A percentile compares a stretch with the other conserved stretches of the same genome.
Evolutionary conservation across 257 asterid species (phyloP).

Genomic region (Penstemon barbatus): DNA sequence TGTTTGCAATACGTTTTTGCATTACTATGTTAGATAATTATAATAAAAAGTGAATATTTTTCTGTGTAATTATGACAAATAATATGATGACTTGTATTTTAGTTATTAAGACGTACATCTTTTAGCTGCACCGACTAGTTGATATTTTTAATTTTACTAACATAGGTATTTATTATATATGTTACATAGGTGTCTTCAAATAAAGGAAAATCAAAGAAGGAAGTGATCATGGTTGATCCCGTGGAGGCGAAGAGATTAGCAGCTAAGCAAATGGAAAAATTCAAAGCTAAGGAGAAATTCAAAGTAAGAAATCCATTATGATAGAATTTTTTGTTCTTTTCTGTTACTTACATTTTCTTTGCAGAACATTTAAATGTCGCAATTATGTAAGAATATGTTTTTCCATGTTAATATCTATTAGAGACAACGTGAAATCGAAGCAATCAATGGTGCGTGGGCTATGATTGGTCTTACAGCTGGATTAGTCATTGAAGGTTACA

Average conservation of each 20-base stretch:
- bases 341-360: not conserved
- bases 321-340: not conserved
- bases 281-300: conserved; percentile 70
- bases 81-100: not conserved
- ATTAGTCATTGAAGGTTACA: conserved; percentile 77
- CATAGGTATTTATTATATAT: conserved; percentile 13
- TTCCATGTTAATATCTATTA: conserved; percentile 22
- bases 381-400: conserved; percentile 5
- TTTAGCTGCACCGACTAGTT: not conserved
- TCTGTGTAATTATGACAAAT: not conserved
- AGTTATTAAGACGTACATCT: not conserved
- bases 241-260: conserved; percentile 95
- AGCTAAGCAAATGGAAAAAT: conserved; percentile 79
- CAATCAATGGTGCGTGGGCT: conserved; percentile 95
- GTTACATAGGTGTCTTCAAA: conserved; percentile 53
- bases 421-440: conserved; percentile 75
- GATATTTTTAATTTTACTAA: conserved; percentile 1
- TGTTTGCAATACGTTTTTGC: too few relatives aligned
- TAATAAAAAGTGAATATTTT: not conserved
- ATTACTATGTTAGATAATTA: not conserved
- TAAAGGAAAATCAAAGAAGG: conserved; percentile 41
- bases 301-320: conserved; percentile 43
- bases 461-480: conserved; percentile 94
- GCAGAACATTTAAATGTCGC: not conserved
- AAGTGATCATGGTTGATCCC: conserved; percentile 92